These are phyloP conservation scores for Sclerotinia spermophila DNA, from an alignment of 2,329 filamentous ascomycete genomes.

Conservation along the genomic window DNA sequence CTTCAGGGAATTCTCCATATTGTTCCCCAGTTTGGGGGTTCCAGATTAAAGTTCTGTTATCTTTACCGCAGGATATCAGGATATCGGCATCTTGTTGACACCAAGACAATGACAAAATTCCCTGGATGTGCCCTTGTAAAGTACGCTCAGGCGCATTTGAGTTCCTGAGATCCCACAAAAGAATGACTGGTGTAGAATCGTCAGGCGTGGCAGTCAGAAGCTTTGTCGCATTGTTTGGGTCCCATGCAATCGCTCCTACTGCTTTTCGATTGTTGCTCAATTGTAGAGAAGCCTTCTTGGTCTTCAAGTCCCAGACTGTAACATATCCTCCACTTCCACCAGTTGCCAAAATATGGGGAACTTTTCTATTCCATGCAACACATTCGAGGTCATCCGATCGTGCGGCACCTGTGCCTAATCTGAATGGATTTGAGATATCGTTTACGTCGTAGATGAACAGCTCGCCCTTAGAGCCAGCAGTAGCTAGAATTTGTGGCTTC, in stretches of 20 bases:
- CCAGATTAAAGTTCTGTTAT: conserved; percentile 94
- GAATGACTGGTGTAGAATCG: conserved; percentile 81
- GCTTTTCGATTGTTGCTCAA: conserved; percentile 91
- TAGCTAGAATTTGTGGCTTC: conserved; percentile 85
- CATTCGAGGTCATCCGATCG: conserved; percentile 94
- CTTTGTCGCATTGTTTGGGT: conserved; percentile 92
- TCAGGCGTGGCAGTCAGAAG: conserved; percentile 88
- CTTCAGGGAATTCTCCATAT: conserved; percentile 90
- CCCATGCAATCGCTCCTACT: conserved; percentile 95
- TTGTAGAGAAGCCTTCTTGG: conserved; percentile 94
- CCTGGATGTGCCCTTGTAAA: conserved; percentile 88
- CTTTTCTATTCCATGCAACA: conserved; percentile 97
- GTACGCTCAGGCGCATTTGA: conserved; percentile 90
- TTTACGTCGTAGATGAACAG: conserved; percentile 94
- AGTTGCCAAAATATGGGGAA: conserved; percentile 91
- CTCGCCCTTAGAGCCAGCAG: conserved; percentile 90
- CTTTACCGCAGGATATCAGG: conserved; percentile 89
- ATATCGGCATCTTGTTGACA: conserved; percentile 87
- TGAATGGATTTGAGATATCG: conserved; percentile 82
- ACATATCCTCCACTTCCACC: conserved; percentile 92
- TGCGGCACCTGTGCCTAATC: conserved; percentile 81
- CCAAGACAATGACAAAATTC: conserved; percentile 92
- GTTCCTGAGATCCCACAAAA: conserved; percentile 93
- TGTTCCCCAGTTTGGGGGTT: conserved; percentile 87
- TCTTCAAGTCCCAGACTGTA: conserved; percentile 97